Evolutionary conservation across 805 yeast species (phyloP).

Genomic region (Candida dajiaensis): DNA sequence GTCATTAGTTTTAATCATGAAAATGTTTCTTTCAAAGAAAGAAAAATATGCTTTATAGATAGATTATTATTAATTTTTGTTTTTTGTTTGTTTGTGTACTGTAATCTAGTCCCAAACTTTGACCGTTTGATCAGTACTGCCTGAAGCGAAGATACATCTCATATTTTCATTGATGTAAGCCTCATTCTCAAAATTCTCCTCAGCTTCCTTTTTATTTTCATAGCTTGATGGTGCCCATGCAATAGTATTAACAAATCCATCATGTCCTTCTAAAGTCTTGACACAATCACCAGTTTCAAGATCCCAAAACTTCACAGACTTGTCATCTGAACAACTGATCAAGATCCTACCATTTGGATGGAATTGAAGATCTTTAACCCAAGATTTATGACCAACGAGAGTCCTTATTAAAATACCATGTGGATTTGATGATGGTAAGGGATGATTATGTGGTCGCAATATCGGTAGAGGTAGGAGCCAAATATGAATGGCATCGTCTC

Average conservation of each 20-base stretch:
- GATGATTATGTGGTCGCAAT: slow-evolving; percentile 46
- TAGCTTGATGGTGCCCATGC: slow-evolving; percentile 43
- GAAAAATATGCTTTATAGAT: slow-evolving; percentile 18
- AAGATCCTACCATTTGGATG: slow-evolving; percentile 76
- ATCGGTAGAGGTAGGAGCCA: slow-evolving; percentile 76
- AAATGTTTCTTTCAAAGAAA: background rate
- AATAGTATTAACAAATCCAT: slow-evolving; percentile 69
- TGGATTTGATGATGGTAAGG: slow-evolving; percentile 53
- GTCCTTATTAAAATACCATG: slow-evolving; percentile 55
- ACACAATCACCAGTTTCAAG: slow-evolving; percentile 42
- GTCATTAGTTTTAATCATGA: background rate
- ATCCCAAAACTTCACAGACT: slow-evolving; percentile 75
- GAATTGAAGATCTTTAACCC: slow-evolving; percentile 67
- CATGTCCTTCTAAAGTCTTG: slow-evolving; percentile 53
- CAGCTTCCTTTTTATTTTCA: slow-evolving; percentile 23
- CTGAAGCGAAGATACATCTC: slow-evolving; percentile 75
- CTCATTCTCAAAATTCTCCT: slow-evolving; percentile 19
- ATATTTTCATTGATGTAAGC: slow-evolving; percentile 37
- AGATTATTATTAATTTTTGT: background rate
- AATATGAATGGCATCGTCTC: slow-evolving; percentile 68
- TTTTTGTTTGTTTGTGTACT: background rate
- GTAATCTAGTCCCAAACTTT: slow-evolving; percentile 68
- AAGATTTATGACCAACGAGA: slow-evolving; percentile 72
- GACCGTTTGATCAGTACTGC: slow-evolving; percentile 91
- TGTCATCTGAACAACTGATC: slow-evolving; percentile 76